These are phyloP conservation scores for Vigna reflexopilosa DNA, from an alignment of 306 rosid species.

Conservation along the genomic window DNA sequence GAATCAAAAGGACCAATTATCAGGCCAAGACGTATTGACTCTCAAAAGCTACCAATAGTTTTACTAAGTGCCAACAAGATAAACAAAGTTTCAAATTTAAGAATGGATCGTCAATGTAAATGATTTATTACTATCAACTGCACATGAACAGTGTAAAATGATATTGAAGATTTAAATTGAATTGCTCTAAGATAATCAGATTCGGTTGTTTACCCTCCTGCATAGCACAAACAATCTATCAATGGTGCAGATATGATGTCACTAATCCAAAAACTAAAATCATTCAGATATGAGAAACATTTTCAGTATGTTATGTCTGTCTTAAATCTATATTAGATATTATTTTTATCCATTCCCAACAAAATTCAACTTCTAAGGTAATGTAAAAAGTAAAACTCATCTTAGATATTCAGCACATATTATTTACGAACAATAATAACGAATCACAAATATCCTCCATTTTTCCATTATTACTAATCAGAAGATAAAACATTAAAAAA, in stretches of 20 bases:
- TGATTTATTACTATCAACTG: not conserved
- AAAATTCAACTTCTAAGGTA: constrained; percentile 13
- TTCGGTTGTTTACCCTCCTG: not conserved
- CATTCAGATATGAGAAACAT: constrained; percentile 13
- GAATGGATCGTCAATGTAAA: constrained; percentile 27
- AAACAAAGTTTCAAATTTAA: constrained; percentile 19
- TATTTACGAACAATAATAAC: constrained; percentile 15
- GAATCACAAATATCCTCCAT: constrained; percentile 9
- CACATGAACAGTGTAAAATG: constrained; percentile 28
- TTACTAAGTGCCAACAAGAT: constrained; percentile 26
- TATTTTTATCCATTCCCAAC: constrained; percentile 19
- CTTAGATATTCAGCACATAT: constrained; percentile 24
- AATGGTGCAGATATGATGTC: constrained; percentile 1
- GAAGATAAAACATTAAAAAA: constrained; percentile 27
- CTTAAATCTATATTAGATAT: constrained; percentile 18
- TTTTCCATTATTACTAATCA: constrained; percentile 22
- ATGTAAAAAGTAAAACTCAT: constrained; percentile 18
- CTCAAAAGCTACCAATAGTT: constrained; percentile 22
- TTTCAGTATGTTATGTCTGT: not conserved
- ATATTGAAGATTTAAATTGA: constrained; percentile 16
- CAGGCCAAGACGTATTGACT: constrained; percentile 34
- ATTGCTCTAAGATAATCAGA: not conserved
- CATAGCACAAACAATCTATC: constrained; percentile 5
- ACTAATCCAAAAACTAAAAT: constrained; percentile 21
- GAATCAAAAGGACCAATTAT: constrained; percentile 50